Percentiles rank a stretch among this genome's conserved stretches.
These are phyloP conservation scores for Phytophthora citrophthora DNA, from an alignment of 352 stramenopile species.

Conservation along the genomic window DNA sequence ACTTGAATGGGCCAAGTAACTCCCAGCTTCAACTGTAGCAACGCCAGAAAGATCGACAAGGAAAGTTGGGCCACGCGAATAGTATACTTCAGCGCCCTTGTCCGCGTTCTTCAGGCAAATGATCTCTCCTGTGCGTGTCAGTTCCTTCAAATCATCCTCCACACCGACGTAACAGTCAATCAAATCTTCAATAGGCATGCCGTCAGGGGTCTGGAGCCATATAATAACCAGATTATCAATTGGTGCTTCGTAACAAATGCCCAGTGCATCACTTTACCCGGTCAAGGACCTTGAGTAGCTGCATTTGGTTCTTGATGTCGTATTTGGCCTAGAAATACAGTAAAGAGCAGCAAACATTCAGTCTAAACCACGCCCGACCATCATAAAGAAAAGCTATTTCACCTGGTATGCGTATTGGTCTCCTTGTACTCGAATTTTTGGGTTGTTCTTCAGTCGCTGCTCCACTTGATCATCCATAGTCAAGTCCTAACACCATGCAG, in stretches of 20 bases:
- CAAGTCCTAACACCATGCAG: constrained; percentile 49
- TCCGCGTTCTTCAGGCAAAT: constrained; percentile 89
- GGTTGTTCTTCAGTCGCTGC: constrained; percentile 87
- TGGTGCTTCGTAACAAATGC: constrained; percentile 1
- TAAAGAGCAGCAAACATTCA: constrained; percentile 1
- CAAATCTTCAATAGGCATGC: constrained; percentile 83
- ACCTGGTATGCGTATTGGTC: constrained; percentile 86
- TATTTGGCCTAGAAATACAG: constrained; percentile 75
- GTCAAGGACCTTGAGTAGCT: constrained; percentile 82
- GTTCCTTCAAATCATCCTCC: constrained; percentile 78
- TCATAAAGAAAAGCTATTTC: background rate
- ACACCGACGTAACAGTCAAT: constrained; percentile 85
- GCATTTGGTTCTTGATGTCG: constrained; percentile 85
- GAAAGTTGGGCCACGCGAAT: constrained; percentile 67
- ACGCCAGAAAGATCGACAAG: constrained; percentile 79
- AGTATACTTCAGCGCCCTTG: constrained; percentile 81
- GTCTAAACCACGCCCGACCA: background rate
- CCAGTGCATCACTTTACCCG: constrained; percentile 39
- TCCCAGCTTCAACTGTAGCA: constrained; percentile 75
- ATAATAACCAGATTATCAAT: constrained; percentile 4
- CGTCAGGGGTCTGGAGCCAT: constrained; percentile 68
- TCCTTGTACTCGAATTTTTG: constrained; percentile 79
- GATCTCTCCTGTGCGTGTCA: constrained; percentile 76
- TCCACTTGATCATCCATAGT: constrained; percentile 86
- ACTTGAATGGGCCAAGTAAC: constrained; percentile 67